Conservation (phyloP, 768 basidiomycete species). For the Boletus subparvulus region DNA sequence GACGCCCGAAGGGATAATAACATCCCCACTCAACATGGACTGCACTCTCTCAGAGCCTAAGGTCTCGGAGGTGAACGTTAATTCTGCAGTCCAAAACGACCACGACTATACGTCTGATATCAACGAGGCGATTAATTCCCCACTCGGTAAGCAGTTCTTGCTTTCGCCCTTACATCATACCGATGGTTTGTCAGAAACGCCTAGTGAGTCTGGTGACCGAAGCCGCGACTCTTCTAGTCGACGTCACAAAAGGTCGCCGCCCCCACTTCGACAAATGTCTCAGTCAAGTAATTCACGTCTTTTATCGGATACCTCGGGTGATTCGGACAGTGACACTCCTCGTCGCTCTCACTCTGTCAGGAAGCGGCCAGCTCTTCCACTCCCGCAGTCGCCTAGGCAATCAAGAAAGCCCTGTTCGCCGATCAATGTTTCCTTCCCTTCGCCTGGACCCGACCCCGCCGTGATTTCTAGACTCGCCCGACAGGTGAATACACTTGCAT, state of each 20-base stretch:
- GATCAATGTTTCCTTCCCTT: not conserved
- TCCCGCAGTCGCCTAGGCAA: not conserved
- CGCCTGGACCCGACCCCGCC: not conserved
- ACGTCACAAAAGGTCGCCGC: slow-evolving; percentile 1
- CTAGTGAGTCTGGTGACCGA: not conserved
- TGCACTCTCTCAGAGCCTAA: not conserved
- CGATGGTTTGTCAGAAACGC: slow-evolving; percentile 1
- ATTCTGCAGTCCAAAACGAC: not conserved
- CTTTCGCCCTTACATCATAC: not conserved
- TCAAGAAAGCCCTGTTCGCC: not conserved
- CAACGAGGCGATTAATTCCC: not conserved
- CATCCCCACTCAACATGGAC: not conserved
- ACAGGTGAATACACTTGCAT: not conserved
- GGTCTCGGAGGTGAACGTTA: not conserved
- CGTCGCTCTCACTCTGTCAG: slow-evolving; percentile 2
- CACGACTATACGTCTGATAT: not conserved
- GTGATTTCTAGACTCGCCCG: not conserved
- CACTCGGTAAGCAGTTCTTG: not conserved
- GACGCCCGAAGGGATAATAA: not conserved
- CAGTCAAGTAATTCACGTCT: not conserved
- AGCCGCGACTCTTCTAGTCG: not conserved
- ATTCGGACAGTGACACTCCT: not conserved
- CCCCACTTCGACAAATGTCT: not conserved
- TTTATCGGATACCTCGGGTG: not conserved
- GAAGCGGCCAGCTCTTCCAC: not conserved